These are phyloP conservation scores for Kewa caespitosa DNA, from an alignment of 179 eudicot genomes.

Conservation along the genomic window DNA sequence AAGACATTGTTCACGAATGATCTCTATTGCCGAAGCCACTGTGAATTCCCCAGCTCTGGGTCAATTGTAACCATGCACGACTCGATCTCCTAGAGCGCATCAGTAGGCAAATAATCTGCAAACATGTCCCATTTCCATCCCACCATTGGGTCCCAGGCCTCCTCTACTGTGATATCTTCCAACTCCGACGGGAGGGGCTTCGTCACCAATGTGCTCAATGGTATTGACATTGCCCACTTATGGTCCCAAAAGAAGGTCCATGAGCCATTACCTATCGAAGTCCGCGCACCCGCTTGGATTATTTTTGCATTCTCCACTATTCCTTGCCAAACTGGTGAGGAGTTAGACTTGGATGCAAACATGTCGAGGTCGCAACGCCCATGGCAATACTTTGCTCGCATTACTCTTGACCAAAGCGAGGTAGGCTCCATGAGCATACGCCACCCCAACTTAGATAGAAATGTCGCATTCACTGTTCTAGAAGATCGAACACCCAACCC, in stretches of 20 bases:
- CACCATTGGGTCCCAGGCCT: neutral
- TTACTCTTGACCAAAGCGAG: neutral
- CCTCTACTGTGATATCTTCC: neutral
- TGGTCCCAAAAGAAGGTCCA: neutral
- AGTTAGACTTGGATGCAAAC: neutral
- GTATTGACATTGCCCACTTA: neutral
- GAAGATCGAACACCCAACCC: neutral
- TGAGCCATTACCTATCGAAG: neutral
- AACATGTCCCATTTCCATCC: neutral
- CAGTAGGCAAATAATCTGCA: neutral
- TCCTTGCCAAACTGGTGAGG: neutral
- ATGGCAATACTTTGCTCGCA: neutral
- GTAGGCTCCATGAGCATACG: neutral
- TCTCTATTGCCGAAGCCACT: neutral
- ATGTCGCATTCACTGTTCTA: neutral
- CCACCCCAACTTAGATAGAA: neutral
- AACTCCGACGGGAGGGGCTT: neutral
- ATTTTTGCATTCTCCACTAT: neutral
- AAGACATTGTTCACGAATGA: neutral
- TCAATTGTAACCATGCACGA: neutral
- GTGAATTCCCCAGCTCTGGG: neutral
- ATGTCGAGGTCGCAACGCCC: slow-evolving; percentile 1
- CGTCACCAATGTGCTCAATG: neutral
- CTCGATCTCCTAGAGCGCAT: neutral
- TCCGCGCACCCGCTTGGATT: neutral